phyloP scores from a whole-genome alignment of 2,329 filamentous ascomycete species.

The Neobulgaria alba region DNA sequence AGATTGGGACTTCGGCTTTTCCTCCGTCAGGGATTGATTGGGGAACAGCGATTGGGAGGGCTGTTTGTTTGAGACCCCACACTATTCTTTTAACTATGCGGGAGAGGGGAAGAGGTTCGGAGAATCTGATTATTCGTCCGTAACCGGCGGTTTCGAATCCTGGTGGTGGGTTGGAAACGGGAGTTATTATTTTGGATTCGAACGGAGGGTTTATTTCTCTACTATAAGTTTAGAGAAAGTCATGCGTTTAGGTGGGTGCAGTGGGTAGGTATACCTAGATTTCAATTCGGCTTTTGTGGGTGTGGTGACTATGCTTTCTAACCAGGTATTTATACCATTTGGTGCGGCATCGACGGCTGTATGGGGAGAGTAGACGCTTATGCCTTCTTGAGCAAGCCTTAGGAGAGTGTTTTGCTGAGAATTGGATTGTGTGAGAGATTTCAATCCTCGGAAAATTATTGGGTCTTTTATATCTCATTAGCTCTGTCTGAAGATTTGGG shows the following conservation, averaged over 20 bases:
- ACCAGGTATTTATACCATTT: conserved; percentile 86
- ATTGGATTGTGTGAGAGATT: conserved; percentile 75
- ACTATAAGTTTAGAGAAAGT: too few species aligned
- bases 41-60: conserved; percentile 25
- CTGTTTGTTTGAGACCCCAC: conserved; percentile 9
- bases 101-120: conserved; percentile 18
- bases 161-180: conserved; percentile 15
- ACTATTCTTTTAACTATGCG: conserved; percentile 21
- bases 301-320: conserved; percentile 74
- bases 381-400: conserved; percentile 71
- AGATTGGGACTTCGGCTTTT: conserved; percentile 37
- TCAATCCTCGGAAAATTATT: conserved; percentile 90
- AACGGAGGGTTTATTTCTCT: too few species aligned
- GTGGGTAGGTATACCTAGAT: too few species aligned
- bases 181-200: conserved; percentile 25
- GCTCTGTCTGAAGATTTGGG: background rate
- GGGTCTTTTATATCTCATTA: conserved; percentile 52
- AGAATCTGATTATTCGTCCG: conserved; percentile 27
- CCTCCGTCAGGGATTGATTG: conserved; percentile 15
- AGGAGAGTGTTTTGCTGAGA: conserved; percentile 82
- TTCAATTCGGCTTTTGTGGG: too few species aligned
- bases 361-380: conserved; percentile 93
- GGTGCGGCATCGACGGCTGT: conserved; percentile 86
- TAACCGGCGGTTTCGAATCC: conserved; percentile 27
- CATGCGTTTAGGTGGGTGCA: too few species aligned